phyloP scores from a whole-genome alignment of 331 rosid genomes.

The Saraca asoca region DNA sequence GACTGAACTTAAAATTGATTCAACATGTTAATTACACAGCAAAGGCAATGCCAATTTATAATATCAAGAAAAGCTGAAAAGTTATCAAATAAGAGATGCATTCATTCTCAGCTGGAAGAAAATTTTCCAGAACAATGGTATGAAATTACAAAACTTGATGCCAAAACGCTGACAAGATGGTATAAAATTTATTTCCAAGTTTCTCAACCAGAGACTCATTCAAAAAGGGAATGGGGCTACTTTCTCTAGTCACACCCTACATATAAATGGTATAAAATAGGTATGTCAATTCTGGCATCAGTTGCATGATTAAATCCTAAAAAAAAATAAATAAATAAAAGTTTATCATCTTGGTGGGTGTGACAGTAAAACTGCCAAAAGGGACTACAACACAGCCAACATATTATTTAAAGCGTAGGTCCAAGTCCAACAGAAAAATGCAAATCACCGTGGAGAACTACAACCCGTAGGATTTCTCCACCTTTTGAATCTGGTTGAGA shows the following conservation, averaged over 20 bases:
- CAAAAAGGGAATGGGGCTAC: slow-evolving; percentile 41
- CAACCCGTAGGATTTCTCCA: slow-evolving; percentile 60
- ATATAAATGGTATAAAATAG: slow-evolving; percentile 33
- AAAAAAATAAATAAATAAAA: slow-evolving; percentile 13
- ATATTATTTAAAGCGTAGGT: slow-evolving; percentile 44
- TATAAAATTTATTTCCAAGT: slow-evolving; percentile 27
- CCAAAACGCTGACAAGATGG: slow-evolving; percentile 16
- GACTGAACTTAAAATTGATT: too few relatives aligned
- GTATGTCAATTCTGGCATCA: slow-evolving; percentile 39
- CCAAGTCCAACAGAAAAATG: slow-evolving; percentile 44
- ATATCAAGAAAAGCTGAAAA: too few relatives aligned
- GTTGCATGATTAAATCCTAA: slow-evolving; percentile 34
- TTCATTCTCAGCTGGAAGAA: background rate
- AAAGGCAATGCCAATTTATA: too few relatives aligned
- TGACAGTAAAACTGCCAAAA: slow-evolving; percentile 35
- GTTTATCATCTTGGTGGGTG: slow-evolving; percentile 32
- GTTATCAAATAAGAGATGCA: too few relatives aligned
- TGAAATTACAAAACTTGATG: slow-evolving; percentile 30
- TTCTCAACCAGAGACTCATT: slow-evolving; percentile 36
- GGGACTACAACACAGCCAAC: slow-evolving; percentile 46
- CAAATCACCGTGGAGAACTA: slow-evolving; percentile 35
- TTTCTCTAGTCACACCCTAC: slow-evolving; percentile 38
- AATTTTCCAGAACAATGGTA: background rate
- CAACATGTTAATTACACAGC: too few relatives aligned
- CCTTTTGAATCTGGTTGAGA: slow-evolving; percentile 85